phyloP scores from a whole-genome alignment of 306 rosid genomes.

The Malus domestica region ASM211411v1 NC_041793.1:33455001-33455500 shows the following conservation, averaged over 20 bases:
- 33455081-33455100: slow-evolving; percentile 30
- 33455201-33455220: slow-evolving; percentile 21
- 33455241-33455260: slow-evolving; percentile 19
- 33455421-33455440: slow-evolving; percentile 66
- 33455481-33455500: not conserved
- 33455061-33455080: slow-evolving; percentile 51
- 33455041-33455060: slow-evolving; percentile 26
- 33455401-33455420: slow-evolving; percentile 67
- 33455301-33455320: slow-evolving; percentile 29
- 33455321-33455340: slow-evolving; percentile 64
- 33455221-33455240: slow-evolving; percentile 38
- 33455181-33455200: slow-evolving; percentile 1
- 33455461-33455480: not conserved
- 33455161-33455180: slow-evolving; percentile 10
- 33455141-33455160: slow-evolving; percentile 14
- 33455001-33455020: not conserved
- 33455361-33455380: slow-evolving; percentile 79
- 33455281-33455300: slow-evolving; percentile 18
- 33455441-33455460: slow-evolving; percentile 56
- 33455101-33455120: slow-evolving; percentile 30
- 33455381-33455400: slow-evolving; percentile 52
- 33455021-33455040: slow-evolving; percentile 18
- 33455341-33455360: slow-evolving; percentile 88
- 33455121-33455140: not conserved
- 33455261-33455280: slow-evolving; percentile 7